phyloP scores from a whole-genome alignment of 176 grass and related monocot genomes.

The Carex myosuroides region DNA sequence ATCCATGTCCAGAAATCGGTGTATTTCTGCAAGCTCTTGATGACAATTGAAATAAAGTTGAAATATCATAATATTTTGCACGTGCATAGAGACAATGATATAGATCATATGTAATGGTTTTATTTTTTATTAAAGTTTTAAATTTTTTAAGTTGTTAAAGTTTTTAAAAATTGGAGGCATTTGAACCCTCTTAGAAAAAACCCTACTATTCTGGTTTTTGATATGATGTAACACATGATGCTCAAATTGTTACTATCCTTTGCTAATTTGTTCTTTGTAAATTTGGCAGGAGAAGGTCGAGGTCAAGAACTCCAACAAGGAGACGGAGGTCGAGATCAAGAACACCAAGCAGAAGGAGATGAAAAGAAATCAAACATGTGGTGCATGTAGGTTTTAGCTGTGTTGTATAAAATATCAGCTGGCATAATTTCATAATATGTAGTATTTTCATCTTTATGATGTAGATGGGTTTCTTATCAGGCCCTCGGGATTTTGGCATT shows the following conservation, averaged over 20 bases:
- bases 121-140: no score
- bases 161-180: no score
- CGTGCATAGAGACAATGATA: no score
- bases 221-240: background rate
- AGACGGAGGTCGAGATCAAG: conserved; percentile 22
- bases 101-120: no score
- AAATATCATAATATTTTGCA: no score
- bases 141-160: no score
- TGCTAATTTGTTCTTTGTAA: conserved; percentile 2
- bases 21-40: no score
- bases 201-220: background rate
- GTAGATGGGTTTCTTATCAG: background rate
- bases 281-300: conserved; percentile 20
- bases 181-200: background rate
- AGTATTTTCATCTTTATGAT: background rate
- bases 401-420: conserved; percentile 4
- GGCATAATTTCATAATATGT: background rate
- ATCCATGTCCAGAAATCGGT: no score
- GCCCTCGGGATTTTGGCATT: background rate
- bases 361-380: background rate
- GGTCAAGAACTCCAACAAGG: conserved; percentile 18
- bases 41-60: no score
- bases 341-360: conserved; percentile 19
- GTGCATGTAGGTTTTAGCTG: background rate
- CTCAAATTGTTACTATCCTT: background rate